Evolutionary conservation across 2,329 filamentous ascomycete genomes (phyloP).

Genomic region (Penicillium concentricum): DNA sequence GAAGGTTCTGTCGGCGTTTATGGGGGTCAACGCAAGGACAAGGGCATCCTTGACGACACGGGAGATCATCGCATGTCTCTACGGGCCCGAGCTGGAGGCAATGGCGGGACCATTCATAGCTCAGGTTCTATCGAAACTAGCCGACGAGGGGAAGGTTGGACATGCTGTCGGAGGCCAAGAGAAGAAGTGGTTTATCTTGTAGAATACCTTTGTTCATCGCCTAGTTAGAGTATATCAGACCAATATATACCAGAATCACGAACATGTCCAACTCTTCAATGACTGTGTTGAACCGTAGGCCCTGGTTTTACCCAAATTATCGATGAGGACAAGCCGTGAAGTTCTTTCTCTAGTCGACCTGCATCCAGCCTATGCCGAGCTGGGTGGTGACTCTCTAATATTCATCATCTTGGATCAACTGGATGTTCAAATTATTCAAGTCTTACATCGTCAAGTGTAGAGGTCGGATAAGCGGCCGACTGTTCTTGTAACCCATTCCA

Average conservation of each 20-base stretch:
- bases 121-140: constrained; percentile 4
- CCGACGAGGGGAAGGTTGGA: constrained; percentile 1
- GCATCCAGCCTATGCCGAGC: not conserved
- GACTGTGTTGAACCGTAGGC: not conserved
- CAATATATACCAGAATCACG: not conserved
- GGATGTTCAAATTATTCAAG: not conserved
- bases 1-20: not conserved
- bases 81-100: not conserved
- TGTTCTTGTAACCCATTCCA: not conserved
- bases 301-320: not conserved
- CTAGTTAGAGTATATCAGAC: not conserved
- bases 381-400: not conserved
- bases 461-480: not conserved
- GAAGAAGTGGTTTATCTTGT: constrained; percentile 3
- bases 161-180: not conserved
- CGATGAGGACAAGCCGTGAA: not conserved
- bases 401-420: not conserved
- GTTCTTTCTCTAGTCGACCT: too few relatives aligned
- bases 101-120: not conserved
- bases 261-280: not conserved
- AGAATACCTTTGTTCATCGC: not conserved
- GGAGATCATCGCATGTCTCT: not conserved
- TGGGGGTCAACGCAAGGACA: not conserved
- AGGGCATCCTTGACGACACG: not conserved
- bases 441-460: not conserved